These are phyloP conservation scores for Pleurotus platypus DNA, from an alignment of 768 basidiomycete species.

Conservation along the genomic window DNA sequence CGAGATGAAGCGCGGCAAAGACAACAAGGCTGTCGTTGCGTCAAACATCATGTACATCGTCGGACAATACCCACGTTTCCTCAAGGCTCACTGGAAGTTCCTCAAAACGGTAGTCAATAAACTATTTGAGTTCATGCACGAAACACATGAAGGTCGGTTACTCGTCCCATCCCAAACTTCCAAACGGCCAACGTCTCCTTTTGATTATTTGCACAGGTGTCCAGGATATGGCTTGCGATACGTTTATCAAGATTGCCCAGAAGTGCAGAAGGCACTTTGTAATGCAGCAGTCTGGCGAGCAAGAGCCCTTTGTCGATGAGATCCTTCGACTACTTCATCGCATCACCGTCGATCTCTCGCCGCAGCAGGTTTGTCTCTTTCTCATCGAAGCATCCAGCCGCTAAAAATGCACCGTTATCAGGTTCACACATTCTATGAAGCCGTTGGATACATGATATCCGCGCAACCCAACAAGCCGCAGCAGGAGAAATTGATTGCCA, in stretches of 20 bases:
- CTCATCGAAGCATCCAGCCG: background rate
- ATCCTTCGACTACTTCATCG: slow-evolving; percentile 88
- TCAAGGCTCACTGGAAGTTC: slow-evolving; percentile 99
- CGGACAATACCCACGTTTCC: slow-evolving; percentile 98
- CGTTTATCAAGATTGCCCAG: slow-evolving; percentile 99
- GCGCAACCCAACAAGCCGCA: slow-evolving; percentile 97
- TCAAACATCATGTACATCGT: slow-evolving; percentile 99
- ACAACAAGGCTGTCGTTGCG: slow-evolving; percentile 98
- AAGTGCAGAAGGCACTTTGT: slow-evolving; percentile 98
- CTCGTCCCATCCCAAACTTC: background rate
- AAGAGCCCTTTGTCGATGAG: slow-evolving; percentile 97
- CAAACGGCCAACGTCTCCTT: background rate
- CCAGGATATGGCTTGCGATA: slow-evolving; percentile 99
- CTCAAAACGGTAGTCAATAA: slow-evolving; percentile 99
- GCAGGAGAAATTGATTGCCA: slow-evolving; percentile 92
- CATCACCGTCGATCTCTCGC: slow-evolving; percentile 91
- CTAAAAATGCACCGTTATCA: slow-evolving; percentile 21
- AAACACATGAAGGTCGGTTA: slow-evolving; percentile 88
- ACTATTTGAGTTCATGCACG: slow-evolving; percentile 99
- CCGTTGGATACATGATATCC: slow-evolving; percentile 98
- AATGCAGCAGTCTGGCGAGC: slow-evolving; percentile 96
- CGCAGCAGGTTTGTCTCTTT: slow-evolving; percentile 61
- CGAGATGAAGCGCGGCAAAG: slow-evolving; percentile 98
- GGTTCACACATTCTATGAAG: slow-evolving; percentile 99
- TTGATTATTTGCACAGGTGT: slow-evolving; percentile 57